Percentiles rank a stretch among this genome's conserved stretches.
Evolutionary conservation across 176 grass and related monocot species (phyloP).

Genomic region (Paspalum notatum): DNA sequence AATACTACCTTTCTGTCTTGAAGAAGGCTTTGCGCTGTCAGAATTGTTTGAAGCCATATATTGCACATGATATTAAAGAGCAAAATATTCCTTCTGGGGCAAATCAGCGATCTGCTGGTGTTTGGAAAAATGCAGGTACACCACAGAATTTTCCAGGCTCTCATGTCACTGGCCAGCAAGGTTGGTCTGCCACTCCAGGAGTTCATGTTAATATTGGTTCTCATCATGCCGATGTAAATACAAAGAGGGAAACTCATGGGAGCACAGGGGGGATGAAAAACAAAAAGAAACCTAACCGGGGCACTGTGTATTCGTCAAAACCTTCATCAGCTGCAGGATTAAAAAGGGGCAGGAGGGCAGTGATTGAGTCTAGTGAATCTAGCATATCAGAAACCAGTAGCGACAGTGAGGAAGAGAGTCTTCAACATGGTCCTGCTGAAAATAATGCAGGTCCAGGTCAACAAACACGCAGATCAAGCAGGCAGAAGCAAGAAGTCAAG

Average conservation of each 20-base stretch:
- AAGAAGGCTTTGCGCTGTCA: constrained; percentile 85
- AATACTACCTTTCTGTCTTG: constrained; percentile 72
- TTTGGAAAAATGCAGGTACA: constrained; percentile 44
- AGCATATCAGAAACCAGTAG: constrained; percentile 52
- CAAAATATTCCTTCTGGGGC: constrained; percentile 47
- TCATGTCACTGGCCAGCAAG: constrained; percentile 38
- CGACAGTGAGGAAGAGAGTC: constrained; percentile 54
- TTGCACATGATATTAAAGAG: constrained; percentile 67
- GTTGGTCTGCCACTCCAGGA: constrained; percentile 35
- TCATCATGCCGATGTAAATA: constrained; percentile 38
- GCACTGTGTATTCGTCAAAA: constrained; percentile 43
- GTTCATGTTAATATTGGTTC: constrained; percentile 37
- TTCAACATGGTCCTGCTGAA: constrained; percentile 30
- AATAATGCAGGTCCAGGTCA: constrained; percentile 28
- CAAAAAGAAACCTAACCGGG: constrained; percentile 42
- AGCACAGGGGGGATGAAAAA: constrained; percentile 41
- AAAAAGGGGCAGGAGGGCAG: constrained; percentile 61
- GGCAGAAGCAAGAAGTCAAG: constrained; percentile 68
- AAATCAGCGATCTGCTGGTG: constrained; percentile 44
- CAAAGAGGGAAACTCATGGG: constrained; percentile 29
- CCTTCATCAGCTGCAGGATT: constrained; percentile 47
- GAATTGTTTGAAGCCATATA: constrained; percentile 81
- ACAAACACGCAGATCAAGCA: constrained; percentile 60
- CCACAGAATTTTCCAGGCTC: constrained; percentile 45
- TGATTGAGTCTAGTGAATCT: constrained; percentile 56